These are phyloP conservation scores for Dipodascus geniculatus DNA, from an alignment of 805 yeast genomes.

Conservation along the genomic window DNA sequence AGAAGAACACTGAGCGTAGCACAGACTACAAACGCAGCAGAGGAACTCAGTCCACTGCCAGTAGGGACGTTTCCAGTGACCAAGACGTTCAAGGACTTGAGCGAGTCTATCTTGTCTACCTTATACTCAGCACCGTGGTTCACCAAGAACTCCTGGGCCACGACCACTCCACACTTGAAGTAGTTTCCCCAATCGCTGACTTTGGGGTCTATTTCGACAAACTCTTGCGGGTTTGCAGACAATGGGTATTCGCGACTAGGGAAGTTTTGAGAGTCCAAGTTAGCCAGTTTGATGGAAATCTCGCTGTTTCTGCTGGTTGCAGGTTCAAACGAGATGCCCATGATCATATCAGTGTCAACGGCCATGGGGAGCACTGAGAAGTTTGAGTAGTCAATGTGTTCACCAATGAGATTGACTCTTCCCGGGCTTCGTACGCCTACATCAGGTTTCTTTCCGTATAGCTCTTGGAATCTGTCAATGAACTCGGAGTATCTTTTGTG, in stretches of 20 bases:
- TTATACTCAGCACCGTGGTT: constrained; percentile 18
- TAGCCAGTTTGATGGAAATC: background rate
- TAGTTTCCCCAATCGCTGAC: constrained; percentile 54
- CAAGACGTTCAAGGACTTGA: constrained; percentile 38
- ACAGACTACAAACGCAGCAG: constrained; percentile 62
- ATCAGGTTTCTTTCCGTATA: constrained; percentile 23
- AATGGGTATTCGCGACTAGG: constrained; percentile 3
- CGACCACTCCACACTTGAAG: constrained; percentile 52
- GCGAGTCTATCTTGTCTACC: constrained; percentile 14
- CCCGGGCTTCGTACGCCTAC: constrained; percentile 61
- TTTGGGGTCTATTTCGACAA: constrained; percentile 36
- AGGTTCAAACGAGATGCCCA: constrained; percentile 25
- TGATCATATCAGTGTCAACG: constrained; percentile 47
- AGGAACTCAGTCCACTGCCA: constrained; percentile 59
- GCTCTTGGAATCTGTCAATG: constrained; percentile 11
- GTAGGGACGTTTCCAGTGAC: constrained; percentile 60
- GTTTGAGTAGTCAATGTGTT: constrained; percentile 59
- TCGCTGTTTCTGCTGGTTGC: constrained; percentile 1
- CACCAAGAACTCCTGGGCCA: constrained; percentile 40
- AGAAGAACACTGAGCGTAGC: constrained; percentile 45
- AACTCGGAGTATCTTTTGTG: background rate
- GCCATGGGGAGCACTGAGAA: constrained; percentile 68
- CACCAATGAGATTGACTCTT: constrained; percentile 63
- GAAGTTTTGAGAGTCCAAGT: background rate
- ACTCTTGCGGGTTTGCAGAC: constrained; percentile 9